Conservation (phyloP, 805 yeast genomes). For the Yamadazyma ubonensis region DNA sequence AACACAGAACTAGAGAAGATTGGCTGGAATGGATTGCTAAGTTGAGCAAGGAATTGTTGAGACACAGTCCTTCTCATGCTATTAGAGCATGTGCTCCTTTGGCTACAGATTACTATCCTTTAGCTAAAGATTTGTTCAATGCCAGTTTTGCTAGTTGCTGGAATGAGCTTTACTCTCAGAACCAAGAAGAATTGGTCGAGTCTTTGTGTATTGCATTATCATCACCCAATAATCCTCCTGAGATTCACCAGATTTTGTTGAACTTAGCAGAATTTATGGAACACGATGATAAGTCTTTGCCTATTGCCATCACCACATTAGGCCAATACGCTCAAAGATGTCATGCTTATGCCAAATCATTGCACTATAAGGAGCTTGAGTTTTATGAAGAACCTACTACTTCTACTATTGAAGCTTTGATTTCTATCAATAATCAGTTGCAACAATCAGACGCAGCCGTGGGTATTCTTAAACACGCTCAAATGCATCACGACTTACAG, state of each 20-base stretch:
- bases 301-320: slow-evolving; percentile 83
- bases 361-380: slow-evolving; percentile 93
- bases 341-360: slow-evolving; percentile 96
- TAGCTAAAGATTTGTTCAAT: slow-evolving; percentile 88
- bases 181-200: slow-evolving; percentile 85
- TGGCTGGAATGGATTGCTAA: slow-evolving; percentile 98
- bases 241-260: slow-evolving; percentile 83
- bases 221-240: slow-evolving; percentile 92
- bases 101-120: slow-evolving; percentile 82
- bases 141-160: slow-evolving; percentile 95
- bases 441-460: slow-evolving; percentile 98
- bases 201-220: slow-evolving; percentile 84
- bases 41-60: slow-evolving; percentile 77
- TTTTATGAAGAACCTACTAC: slow-evolving; percentile 92
- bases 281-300: slow-evolving; percentile 92
- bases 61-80: slow-evolving; percentile 93
- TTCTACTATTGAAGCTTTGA: slow-evolving; percentile 86
- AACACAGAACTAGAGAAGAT: slow-evolving; percentile 86
- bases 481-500: slow-evolving; percentile 84
- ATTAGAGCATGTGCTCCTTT: slow-evolving; percentile 87
- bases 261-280: slow-evolving; percentile 96
- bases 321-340: slow-evolving; percentile 93
- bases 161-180: slow-evolving; percentile 85
- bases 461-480: slow-evolving; percentile 93
- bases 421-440: slow-evolving; percentile 87